Base-by-base conservation (phyloP, 208 protist genomes). In the Acanthamoeba castellanii region DNA sequence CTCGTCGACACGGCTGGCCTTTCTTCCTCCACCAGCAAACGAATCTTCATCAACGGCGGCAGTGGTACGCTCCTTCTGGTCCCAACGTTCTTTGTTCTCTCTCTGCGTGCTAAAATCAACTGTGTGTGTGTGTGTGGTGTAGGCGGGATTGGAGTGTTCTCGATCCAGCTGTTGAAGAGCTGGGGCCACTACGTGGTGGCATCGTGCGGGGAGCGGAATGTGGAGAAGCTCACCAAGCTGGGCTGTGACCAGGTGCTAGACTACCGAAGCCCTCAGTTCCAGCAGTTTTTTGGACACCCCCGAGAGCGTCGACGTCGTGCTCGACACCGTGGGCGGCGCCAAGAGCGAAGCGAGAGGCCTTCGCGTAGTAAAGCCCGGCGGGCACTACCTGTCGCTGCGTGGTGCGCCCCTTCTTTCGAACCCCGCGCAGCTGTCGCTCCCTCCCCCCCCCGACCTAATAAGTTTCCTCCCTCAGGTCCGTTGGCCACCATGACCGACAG, bases 261-360 rank as follows among this genome's bases (percentile, higher is more conserved):
- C 47, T 92, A 92, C 87, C 57, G 66, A 68, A 76, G 61, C 57
- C 42, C 87, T 52, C 50, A 92, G 34, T 78, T 78, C 42, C 57
- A 76, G 45, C 59, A 50, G 61, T 92, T 92, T 92, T 32, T 16
- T 88, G 81, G 81, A 30, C n/a, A 14, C 5, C 3, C 81, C 81
- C 52, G 81, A 88, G 81, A 88, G 81, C 52, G 52, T 88, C 30
- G 87, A 92, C n/a, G 87, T 92, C 34, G 87, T 92, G 37, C 66
- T 92, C 37, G 87, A 92, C 61, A 74, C 87, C 37, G 61, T 92
- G 61, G 87, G 87, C 52, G 87, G 87, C n/a, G 52, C 32, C 25
- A 30, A 42, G 66, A 92, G 52, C 81, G 81, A 88, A 25, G 81
- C 81, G 16, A n/a, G 81, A 32, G 81, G 81, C n/a, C 81, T 88